Conservation (phyloP, 805 yeast genomes). For the Ascoidea rubescens region DNA sequence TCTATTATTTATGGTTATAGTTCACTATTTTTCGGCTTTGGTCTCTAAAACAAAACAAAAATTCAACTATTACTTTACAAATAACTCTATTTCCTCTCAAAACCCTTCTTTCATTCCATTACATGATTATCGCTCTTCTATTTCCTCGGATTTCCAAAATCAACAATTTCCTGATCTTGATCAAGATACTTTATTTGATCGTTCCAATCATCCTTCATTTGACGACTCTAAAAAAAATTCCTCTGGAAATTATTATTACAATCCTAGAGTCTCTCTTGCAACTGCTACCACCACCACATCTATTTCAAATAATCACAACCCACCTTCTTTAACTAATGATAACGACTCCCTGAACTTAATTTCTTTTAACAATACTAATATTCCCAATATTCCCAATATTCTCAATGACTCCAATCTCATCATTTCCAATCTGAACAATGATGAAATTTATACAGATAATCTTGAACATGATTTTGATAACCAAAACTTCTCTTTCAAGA, state of each 20-base stretch:
- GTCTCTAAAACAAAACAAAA: constrained; percentile 27
- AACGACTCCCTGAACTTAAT: too few relatives aligned
- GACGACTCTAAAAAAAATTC: not conserved
- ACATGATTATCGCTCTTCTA: constrained; percentile 11
- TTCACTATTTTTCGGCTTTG: constrained; percentile 43
- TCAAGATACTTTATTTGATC: constrained; percentile 13
- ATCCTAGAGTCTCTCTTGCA: constrained; percentile 10
- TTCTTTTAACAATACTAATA: constrained; percentile 1
- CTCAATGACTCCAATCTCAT: not conserved
- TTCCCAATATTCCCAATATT: not conserved
- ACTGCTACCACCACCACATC: constrained; percentile 11
- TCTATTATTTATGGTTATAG: constrained; percentile 34
- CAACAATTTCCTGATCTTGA: constrained; percentile 8
- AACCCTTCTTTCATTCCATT: constrained; percentile 15
- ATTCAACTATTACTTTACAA: not conserved
- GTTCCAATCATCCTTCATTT: not conserved
- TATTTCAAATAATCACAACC: not conserved
- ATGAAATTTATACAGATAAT: not conserved
- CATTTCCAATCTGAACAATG: not conserved
- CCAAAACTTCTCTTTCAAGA: constrained; percentile 11
- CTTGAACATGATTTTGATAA: constrained; percentile 12
- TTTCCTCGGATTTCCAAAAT: constrained; percentile 18
- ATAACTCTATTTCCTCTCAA: not conserved
- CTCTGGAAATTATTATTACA: not conserved
- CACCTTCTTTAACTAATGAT: too few relatives aligned